Percentiles rank a stretch among this genome's conserved stretches.
phyloP scores from a whole-genome alignment of 2,329 filamentous ascomycete genomes.

The Esteya vermicola region DNA sequence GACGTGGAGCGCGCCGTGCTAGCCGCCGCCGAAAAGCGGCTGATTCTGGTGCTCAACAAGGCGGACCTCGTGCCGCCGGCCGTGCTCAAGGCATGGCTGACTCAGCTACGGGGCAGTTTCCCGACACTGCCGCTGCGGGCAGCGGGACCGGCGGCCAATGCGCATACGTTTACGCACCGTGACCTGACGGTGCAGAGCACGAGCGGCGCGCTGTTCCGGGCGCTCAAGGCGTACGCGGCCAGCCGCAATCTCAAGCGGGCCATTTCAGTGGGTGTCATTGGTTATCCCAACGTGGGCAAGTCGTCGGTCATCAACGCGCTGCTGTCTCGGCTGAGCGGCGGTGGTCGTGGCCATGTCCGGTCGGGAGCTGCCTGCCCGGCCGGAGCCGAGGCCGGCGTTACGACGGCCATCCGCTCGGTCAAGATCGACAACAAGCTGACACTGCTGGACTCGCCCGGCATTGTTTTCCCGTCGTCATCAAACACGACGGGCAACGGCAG shows the following conservation, averaged over 20 bases:
- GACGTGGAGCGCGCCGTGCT: conserved; percentile 85
- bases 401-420: conserved; percentile 73
- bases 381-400: conserved; percentile 84
- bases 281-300: conserved; percentile 93
- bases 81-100: conserved; percentile 73
- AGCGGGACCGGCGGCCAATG: conserved; percentile 67
- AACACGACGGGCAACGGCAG: conserved; percentile 17
- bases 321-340: conserved; percentile 58
- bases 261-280: conserved; percentile 83
- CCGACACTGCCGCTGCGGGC: conserved; percentile 82
- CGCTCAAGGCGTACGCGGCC: conserved; percentile 78
- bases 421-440: conserved; percentile 93
- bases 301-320: conserved; percentile 93
- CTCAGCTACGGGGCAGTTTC: conserved; percentile 76
- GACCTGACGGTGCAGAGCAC: conserved; percentile 78
- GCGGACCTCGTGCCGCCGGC: conserved; percentile 77
- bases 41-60: conserved; percentile 91
- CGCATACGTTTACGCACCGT: conserved; percentile 84
- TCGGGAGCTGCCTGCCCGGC: conserved; percentile 61
- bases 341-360: conserved; percentile 38
- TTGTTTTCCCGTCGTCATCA: conserved; percentile 69
- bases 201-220: conserved; percentile 70
- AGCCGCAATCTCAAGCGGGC: conserved; percentile 75
- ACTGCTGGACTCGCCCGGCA: conserved; percentile 84
- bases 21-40: conserved; percentile 67